phyloP scores from a whole-genome alignment of 2,329 filamentous ascomycete species.

The Nakataea oryzae region DNA sequence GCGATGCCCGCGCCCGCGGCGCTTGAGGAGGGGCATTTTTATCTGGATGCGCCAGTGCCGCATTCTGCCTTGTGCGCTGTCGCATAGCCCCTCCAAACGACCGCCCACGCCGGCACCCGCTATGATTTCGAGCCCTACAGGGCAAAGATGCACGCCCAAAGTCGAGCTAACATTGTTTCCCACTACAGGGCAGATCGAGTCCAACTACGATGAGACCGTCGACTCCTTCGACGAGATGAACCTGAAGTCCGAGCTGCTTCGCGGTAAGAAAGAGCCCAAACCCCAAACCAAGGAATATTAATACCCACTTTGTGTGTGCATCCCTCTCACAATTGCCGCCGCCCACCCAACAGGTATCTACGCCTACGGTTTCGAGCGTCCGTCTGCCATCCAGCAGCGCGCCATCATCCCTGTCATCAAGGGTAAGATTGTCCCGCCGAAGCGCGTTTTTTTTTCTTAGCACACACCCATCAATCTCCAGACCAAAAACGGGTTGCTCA shows the following conservation, averaged over 20 bases:
- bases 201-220: slow-evolving; percentile 99
- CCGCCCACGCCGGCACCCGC: not conserved
- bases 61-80: not conserved
- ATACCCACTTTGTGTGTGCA: not conserved
- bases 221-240: slow-evolving; percentile 99
- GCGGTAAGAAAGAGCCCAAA: slow-evolving; percentile 46
- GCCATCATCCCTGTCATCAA: slow-evolving; percentile 99
- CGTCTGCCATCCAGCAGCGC: slow-evolving; percentile 98
- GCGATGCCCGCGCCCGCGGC: too few species aligned
- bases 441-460: not conserved
- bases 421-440: slow-evolving; percentile 45
- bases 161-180: slow-evolving; percentile 6
- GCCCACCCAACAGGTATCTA: slow-evolving; percentile 60
- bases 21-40: not conserved
- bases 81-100: not conserved
- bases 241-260: slow-evolving; percentile 93
- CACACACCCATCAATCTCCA: not conserved
- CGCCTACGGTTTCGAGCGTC: slow-evolving; percentile 99
- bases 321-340: slow-evolving; percentile 7
- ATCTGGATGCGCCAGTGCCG: not conserved
- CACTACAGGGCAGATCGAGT: slow-evolving; percentile 88
- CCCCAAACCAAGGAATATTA: not conserved
- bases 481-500: not conserved
- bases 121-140: not conserved
- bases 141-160: not conserved